Conservation (phyloP, 768 basidiomycete species). For the Lyophyllum semitale region DNA sequence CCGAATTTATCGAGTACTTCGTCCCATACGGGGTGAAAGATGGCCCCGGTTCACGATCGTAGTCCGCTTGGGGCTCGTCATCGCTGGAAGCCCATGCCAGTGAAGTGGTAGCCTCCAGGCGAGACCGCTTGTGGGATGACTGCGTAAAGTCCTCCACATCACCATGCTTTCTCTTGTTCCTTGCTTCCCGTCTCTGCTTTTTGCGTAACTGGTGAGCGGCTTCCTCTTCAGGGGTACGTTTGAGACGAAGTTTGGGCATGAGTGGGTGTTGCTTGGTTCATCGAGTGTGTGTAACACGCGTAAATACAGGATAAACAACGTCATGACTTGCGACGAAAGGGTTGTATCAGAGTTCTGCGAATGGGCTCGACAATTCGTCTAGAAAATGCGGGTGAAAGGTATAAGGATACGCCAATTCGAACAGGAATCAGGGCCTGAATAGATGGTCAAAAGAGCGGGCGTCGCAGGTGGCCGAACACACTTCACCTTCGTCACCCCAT, state of each 20-base stretch:
- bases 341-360: slow-evolving; percentile 33
- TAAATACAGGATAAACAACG: slow-evolving; percentile 12
- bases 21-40: slow-evolving; percentile 22
- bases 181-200: slow-evolving; percentile 36
- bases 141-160: slow-evolving; percentile 6
- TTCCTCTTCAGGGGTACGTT: slow-evolving; percentile 65
- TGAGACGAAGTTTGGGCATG: slow-evolving; percentile 60
- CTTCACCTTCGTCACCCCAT: slow-evolving; percentile 74
- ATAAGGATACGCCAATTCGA: slow-evolving; percentile 72
- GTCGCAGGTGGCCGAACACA: slow-evolving; percentile 7
- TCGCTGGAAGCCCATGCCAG: slow-evolving; percentile 55
- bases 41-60: slow-evolving; percentile 16
- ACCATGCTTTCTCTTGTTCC: slow-evolving; percentile 28
- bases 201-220: slow-evolving; percentile 43
- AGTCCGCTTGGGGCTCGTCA: slow-evolving; percentile 27
- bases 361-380: slow-evolving; percentile 66
- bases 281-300: slow-evolving; percentile 5
- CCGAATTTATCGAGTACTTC: slow-evolving; percentile 29
- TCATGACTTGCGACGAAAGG: slow-evolving; percentile 30
- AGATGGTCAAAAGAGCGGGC: background rate
- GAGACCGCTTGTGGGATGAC: slow-evolving; percentile 21
- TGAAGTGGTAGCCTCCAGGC: slow-evolving; percentile 31
- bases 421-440: slow-evolving; percentile 71
- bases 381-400: slow-evolving; percentile 74
- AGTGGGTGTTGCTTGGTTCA: slow-evolving; percentile 3